These are phyloP conservation scores for Dioscorea alata DNA, from an alignment of 106 monocot species.

Conservation along the genomic window DNA sequence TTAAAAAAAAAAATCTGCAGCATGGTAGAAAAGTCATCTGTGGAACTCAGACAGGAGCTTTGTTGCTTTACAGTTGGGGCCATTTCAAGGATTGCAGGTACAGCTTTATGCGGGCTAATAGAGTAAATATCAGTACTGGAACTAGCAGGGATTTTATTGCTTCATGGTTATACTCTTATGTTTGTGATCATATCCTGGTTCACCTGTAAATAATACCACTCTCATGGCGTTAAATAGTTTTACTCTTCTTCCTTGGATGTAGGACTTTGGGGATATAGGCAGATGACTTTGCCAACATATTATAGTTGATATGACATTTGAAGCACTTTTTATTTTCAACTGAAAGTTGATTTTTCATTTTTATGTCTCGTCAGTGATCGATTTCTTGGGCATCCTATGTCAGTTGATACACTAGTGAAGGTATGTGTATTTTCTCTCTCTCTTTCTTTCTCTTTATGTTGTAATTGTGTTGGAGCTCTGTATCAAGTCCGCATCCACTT, in stretches of 20 bases:
- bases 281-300: no score
- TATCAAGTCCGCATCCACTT: background rate
- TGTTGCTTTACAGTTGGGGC: slow-evolving; percentile 91
- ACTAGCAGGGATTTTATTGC: no score
- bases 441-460: background rate
- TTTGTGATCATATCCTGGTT: no score
- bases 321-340: no score
- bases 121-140: no score
- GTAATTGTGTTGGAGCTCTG: background rate
- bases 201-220: no score
- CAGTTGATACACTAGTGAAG: slow-evolving; percentile 84
- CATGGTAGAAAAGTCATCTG: slow-evolving; percentile 88
- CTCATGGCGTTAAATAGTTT: no score
- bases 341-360: background rate
- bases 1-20: slow-evolving; percentile 20
- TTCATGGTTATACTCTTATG: no score
- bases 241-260: no score
- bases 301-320: no score
- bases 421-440: slow-evolving; percentile 18
- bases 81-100: slow-evolving; percentile 95
- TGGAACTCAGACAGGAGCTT: slow-evolving; percentile 81
- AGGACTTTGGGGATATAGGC: no score
- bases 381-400: slow-evolving; percentile 67
- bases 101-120: background rate
- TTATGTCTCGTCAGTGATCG: slow-evolving; percentile 62